Conservation (phyloP, 192 early-diverging fungal genomes). For the Coemansia asiatica region DNA sequence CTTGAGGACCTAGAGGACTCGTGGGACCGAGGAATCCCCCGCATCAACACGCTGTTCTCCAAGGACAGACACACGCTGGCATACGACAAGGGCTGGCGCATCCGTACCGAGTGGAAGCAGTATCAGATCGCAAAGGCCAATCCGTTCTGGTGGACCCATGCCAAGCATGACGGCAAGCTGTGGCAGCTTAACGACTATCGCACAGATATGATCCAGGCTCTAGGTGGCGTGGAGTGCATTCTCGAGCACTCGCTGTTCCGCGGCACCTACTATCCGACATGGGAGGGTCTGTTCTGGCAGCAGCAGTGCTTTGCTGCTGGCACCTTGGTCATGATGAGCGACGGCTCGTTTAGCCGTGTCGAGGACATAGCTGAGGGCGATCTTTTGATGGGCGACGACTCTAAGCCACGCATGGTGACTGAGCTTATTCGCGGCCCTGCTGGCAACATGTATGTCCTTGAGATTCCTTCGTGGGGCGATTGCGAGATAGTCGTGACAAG, state of each 20-base stretch:
- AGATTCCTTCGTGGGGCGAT: constrained; percentile 20
- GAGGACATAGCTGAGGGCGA: constrained; percentile 46
- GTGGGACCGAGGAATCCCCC: constrained; percentile 98
- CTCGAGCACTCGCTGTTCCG: constrained; percentile 98
- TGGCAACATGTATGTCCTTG: constrained; percentile 31
- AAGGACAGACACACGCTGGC: constrained; percentile 99
- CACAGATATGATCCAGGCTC: constrained; percentile 98
- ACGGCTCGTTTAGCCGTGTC: constrained; percentile 32
- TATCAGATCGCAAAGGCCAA: constrained; percentile 95
- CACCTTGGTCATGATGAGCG: constrained; percentile 31
- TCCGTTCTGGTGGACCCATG: constrained; percentile 92
- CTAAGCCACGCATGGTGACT: constrained; percentile 37
- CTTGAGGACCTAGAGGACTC: constrained; percentile 97
- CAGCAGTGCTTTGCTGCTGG: constrained; percentile 61
- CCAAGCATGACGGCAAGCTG: constrained; percentile 83
- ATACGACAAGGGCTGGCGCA: constrained; percentile 99
- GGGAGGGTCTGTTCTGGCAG: constrained; percentile 99
- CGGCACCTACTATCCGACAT: constrained; percentile 96
- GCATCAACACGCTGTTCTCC: constrained; percentile 98
- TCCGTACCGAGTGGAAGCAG: constrained; percentile 96
- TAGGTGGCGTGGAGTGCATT: constrained; percentile 98
- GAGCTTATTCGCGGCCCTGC: constrained; percentile 26
- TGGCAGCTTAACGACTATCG: constrained; percentile 98
- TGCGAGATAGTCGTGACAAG: constrained; percentile 22
- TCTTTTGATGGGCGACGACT: constrained; percentile 55